phyloP scores from a whole-genome alignment of 1,284 basidiomycete species.

The Cryptococcus sp. region DNA sequence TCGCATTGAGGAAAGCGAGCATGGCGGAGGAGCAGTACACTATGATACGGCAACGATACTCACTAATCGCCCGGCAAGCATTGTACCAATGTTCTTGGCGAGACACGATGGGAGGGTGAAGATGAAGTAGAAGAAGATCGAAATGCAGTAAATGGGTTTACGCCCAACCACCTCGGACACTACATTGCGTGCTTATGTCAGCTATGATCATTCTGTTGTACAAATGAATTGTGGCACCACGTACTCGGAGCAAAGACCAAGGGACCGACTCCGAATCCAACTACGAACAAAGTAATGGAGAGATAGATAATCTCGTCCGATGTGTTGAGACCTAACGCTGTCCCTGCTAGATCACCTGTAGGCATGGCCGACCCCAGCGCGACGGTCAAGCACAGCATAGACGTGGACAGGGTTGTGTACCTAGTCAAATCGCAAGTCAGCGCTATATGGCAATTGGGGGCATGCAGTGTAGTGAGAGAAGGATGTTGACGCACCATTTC shows the following conservation, averaged over 20 bases:
- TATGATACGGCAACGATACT: slow-evolving; percentile 1
- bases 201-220: background rate
- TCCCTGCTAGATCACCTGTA: slow-evolving; percentile 51
- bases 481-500: slow-evolving; percentile 35
- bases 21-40: too few species aligned
- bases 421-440: slow-evolving; percentile 6
- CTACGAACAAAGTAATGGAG: slow-evolving; percentile 55
- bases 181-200: slow-evolving; percentile 4
- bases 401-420: slow-evolving; percentile 34
- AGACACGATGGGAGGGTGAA: slow-evolving; percentile 56
- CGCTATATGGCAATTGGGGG: background rate
- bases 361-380: slow-evolving; percentile 55
- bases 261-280: slow-evolving; percentile 55
- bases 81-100: slow-evolving; percentile 53
- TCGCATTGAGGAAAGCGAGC: too few species aligned
- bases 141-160: slow-evolving; percentile 51
- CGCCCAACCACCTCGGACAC: slow-evolving; percentile 50
- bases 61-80: slow-evolving; percentile 54
- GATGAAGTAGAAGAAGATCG: slow-evolving; percentile 53
- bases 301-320: slow-evolving; percentile 51
- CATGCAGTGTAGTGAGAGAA: background rate
- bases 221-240: slow-evolving; percentile 17
- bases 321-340: slow-evolving; percentile 50
- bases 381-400: slow-evolving; percentile 39
- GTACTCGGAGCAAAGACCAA: slow-evolving; percentile 51